These are phyloP conservation scores for Protomyces inundatus DNA, from an alignment of 1,139 yeast genomes.

Conservation along the genomic window DNA sequence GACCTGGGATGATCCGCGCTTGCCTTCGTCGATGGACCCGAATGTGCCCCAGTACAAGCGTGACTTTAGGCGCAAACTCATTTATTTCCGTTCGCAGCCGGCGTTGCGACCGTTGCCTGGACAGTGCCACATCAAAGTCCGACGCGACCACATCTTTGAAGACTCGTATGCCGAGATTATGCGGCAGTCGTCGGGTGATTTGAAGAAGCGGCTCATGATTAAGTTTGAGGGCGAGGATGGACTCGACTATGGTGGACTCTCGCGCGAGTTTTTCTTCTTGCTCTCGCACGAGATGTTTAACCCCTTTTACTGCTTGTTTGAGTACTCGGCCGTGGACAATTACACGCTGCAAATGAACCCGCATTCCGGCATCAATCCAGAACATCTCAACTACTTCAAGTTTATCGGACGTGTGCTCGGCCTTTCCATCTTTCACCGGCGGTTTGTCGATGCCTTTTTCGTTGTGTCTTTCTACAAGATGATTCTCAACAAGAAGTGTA, in stretches of 20 bases:
- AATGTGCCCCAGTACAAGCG: slow-evolving; percentile 99
- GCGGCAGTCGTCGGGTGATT: slow-evolving; percentile 98
- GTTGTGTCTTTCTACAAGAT: slow-evolving; percentile 96
- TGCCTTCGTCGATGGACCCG: slow-evolving; percentile 94
- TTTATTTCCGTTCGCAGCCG: slow-evolving; percentile 96
- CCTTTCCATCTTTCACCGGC: slow-evolving; percentile 93
- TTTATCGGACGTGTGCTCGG: slow-evolving; percentile 98
- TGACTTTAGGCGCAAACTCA: slow-evolving; percentile 94
- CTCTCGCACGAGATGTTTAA: slow-evolving; percentile 97
- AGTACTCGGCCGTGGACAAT: slow-evolving; percentile 95
- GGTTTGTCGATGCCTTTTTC: slow-evolving; percentile 95
- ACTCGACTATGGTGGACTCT: slow-evolving; percentile 97
- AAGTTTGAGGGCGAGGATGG: slow-evolving; percentile 99
- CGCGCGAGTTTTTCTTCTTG: slow-evolving; percentile 93
- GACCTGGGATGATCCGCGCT: slow-evolving; percentile 99
- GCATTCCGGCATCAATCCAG: slow-evolving; percentile 96
- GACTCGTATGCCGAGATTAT: slow-evolving; percentile 96
- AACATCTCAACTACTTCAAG: slow-evolving; percentile 94
- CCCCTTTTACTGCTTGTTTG: slow-evolving; percentile 94
- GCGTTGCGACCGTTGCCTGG: slow-evolving; percentile 96
- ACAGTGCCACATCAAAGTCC: slow-evolving; percentile 95
- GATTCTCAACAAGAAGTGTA: slow-evolving; percentile 94
- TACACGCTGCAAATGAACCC: slow-evolving; percentile 97
- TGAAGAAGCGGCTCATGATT: slow-evolving; percentile 95
- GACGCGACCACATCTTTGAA: slow-evolving; percentile 93